These are phyloP conservation scores for Puya raimondii DNA, from an alignment of 176 grass and related monocot genomes.

Conservation along the genomic window DNA sequence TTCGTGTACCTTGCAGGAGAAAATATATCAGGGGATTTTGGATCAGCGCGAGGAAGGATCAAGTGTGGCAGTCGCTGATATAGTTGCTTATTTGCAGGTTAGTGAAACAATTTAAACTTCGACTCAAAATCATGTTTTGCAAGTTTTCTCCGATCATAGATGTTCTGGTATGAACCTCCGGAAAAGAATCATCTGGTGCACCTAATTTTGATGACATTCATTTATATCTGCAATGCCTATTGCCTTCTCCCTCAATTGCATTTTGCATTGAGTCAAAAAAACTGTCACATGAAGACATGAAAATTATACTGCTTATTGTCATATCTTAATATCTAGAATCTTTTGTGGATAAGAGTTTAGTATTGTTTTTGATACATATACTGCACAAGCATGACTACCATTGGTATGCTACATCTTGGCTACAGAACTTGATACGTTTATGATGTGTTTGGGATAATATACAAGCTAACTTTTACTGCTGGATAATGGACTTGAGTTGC, in stretches of 20 bases:
- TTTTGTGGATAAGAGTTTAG: constrained; percentile 1
- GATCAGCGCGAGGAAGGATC: constrained; percentile 31
- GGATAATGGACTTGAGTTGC: background rate
- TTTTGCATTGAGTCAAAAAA: background rate
- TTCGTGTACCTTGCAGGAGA: constrained; percentile 36
- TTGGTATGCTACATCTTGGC: constrained; percentile 4
- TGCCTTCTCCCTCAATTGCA: background rate
- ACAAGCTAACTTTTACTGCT: background rate
- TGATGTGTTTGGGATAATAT: background rate
- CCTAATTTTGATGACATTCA: constrained; percentile 8
- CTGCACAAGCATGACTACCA: background rate
- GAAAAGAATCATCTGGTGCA: background rate
- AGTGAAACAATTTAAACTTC: constrained; percentile 10
- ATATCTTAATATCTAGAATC: background rate
- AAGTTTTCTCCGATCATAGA: background rate
- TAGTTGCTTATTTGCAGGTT: constrained; percentile 43
- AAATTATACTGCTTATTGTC: background rate
- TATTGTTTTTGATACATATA: background rate
- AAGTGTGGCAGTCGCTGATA: constrained; percentile 27
- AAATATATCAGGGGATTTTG: constrained; percentile 32
- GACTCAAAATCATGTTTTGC: background rate
- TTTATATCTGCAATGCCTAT: background rate
- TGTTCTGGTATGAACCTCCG: background rate
- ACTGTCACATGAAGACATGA: background rate
- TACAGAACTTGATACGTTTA: background rate